Percentiles rank a stretch among this genome's conserved stretches.
Conservation (phyloP, 2,329 filamentous ascomycete species). For the Penicillium sclerotiorum region DNA sequence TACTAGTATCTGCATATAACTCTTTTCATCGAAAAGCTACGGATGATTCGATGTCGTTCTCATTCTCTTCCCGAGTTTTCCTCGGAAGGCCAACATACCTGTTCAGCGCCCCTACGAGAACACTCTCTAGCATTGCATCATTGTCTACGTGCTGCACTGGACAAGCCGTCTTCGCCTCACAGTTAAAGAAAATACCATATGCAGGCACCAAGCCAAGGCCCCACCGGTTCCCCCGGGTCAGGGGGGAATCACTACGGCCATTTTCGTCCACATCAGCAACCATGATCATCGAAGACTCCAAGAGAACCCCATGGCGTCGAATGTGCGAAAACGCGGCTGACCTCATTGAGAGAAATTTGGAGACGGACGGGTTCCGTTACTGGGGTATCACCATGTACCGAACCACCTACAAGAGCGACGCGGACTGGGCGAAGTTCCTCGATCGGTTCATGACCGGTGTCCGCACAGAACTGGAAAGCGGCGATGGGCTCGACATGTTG, state of each 20-base stretch:
- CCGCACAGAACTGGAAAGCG: not conserved
- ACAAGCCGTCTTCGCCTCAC: not conserved
- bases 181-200: not conserved
- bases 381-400: not conserved
- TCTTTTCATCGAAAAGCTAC: too few species aligned
- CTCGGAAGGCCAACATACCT: not conserved
- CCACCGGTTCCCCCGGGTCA: not conserved
- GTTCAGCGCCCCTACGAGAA: not conserved
- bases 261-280: slow-evolving; percentile 1
- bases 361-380: not conserved
- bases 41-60: too few species aligned
- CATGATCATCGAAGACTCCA: slow-evolving; percentile 1
- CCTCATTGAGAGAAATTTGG: not conserved
- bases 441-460: not conserved
- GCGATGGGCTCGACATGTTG: slow-evolving; percentile 1
- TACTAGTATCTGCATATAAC: too few species aligned
- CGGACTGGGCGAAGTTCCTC: not conserved
- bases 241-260: slow-evolving; percentile 1
- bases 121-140: not conserved
- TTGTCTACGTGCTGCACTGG: not conserved
- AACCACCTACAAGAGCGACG: not conserved
- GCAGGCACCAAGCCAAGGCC: not conserved
- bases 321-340: not conserved
- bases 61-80: too few species aligned
- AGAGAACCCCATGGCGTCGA: not conserved